Percentiles rank a stretch among this genome's conserved stretches.
Conservation (phyloP, 805 yeast species). For the Kodamaea kaohsiungensis region DNA sequence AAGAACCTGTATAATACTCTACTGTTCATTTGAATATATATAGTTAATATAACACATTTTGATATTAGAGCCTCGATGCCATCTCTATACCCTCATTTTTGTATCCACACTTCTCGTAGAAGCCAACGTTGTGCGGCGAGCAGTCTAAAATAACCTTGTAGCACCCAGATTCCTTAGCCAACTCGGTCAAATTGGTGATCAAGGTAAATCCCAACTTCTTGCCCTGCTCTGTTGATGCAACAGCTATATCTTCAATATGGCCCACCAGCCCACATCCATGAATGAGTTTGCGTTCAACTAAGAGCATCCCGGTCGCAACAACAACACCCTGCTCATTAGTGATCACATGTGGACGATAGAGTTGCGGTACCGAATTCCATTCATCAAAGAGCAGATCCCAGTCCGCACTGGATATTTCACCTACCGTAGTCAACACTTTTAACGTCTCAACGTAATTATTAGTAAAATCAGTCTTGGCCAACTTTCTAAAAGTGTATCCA, state of each 20-base stretch:
- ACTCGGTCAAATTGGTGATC: slow-evolving; percentile 58
- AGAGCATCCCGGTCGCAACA: slow-evolving; percentile 81
- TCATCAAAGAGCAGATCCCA: slow-evolving; percentile 54
- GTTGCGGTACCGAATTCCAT: slow-evolving; percentile 55
- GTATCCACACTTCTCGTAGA: slow-evolving; percentile 88
- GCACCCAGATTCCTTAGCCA: slow-evolving; percentile 66
- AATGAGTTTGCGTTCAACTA: slow-evolving; percentile 80
- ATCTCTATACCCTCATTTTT: slow-evolving; percentile 66
- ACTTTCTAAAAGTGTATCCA: slow-evolving; percentile 67
- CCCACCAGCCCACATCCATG: slow-evolving; percentile 87
- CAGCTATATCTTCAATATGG: slow-evolving; percentile 94
- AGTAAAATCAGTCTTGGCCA: slow-evolving; percentile 55
- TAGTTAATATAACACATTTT: background rate
- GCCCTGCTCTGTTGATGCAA: slow-evolving; percentile 74
- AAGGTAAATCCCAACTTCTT: slow-evolving; percentile 71
- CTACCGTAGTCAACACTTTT: slow-evolving; percentile 78
- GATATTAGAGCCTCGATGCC: slow-evolving; percentile 48
- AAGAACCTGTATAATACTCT: background rate
- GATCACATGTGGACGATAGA: slow-evolving; percentile 73
- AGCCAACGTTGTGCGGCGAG: slow-evolving; percentile 74
- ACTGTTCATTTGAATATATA: background rate
- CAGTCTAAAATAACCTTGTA: slow-evolving; percentile 92
- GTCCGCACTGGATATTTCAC: slow-evolving; percentile 53
- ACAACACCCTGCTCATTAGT: slow-evolving; percentile 50
- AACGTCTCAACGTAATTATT: slow-evolving; percentile 67